Evolutionary conservation across 1,284 basidiomycete species (phyloP), one percentile per base, ranked within the genome.

Genomic region (Vanrija sp.): DNA sequence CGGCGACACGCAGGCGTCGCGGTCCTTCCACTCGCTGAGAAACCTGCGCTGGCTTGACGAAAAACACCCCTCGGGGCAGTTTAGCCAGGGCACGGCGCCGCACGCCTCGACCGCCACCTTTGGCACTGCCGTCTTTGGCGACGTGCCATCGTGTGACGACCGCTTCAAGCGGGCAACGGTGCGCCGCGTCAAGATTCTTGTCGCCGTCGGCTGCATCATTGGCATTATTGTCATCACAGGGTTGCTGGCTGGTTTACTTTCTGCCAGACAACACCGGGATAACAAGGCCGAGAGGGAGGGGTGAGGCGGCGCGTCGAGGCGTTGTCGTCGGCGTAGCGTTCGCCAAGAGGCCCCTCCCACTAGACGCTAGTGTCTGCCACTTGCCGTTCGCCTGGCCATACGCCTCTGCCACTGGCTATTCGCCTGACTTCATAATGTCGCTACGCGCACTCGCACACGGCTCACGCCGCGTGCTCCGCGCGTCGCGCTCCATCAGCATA

Each of bases 151-250:
- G 15, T 53, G 55, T 35, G 50, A 52, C 35, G 43, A 56, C 23
- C 54, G 31, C 10, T 6, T 41, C 19, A 15, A 24, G 8, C 14
- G 37, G 6, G 20, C 27, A 3, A 14, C 25, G 6, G 48, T 31
- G 7, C 48, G 51, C 39, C 31, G 50, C 41, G 41, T 43, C 43
- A 52, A 44, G 50, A 38, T 54, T 20, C 19, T 53, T 4, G 20
- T 57, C 19, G 45, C 41, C 18, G 22, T 63, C 2, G 49, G 48
- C n/a, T 52, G 52, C 22, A 18, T 57, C 14, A n/a, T 62, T 6
- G 53, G 56, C 10, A 47, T 67, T 19, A 50, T 57, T n/a, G 31
- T 67, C 25, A 59, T 68, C 16, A 49, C 55, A 1, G 67, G 67
- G 5, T 31, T 68, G 22, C 49, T 68, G 15, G 65, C 51, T 3